Evolutionary conservation across 1,139 yeast genomes (phyloP).

Genomic region (Candida tunisiensis): DNA sequence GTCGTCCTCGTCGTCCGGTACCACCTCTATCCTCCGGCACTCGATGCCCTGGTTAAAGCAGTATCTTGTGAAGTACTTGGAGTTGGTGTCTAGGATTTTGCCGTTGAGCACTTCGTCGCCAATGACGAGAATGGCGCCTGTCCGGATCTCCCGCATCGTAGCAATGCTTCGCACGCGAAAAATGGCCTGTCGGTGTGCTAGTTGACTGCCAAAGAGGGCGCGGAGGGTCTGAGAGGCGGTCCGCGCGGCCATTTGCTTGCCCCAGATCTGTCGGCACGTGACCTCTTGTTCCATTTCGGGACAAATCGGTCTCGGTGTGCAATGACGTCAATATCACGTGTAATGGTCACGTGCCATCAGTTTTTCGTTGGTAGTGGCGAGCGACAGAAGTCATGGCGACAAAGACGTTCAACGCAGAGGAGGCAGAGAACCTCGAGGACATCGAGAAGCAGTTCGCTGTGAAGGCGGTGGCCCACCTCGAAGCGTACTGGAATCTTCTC

Average conservation of each 20-base stretch:
- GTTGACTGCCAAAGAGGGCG: too few relatives aligned
- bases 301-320: too few relatives aligned
- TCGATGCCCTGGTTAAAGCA: constrained; percentile 55
- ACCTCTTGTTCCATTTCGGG: too few relatives aligned
- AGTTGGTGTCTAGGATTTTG: constrained; percentile 70
- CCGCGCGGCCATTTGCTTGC: too few relatives aligned
- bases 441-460: constrained; percentile 96
- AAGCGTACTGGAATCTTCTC: constrained; percentile 78
- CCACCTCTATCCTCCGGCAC: constrained; percentile 46
- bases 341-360: too few relatives aligned
- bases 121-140: constrained; percentile 37
- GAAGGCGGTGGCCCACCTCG: constrained; percentile 86
- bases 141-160: constrained; percentile 29
- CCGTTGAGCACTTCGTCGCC: constrained; percentile 85
- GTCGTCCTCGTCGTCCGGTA: constrained; percentile 60
- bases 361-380: neutral
- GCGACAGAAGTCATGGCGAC: too few relatives aligned
- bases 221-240: too few relatives aligned
- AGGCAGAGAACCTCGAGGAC: constrained; percentile 45
- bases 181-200: too few relatives aligned
- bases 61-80: constrained; percentile 48
- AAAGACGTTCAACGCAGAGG: constrained; percentile 32
- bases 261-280: too few relatives aligned
- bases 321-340: too few relatives aligned
- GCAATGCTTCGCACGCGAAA: too few relatives aligned